phyloP scores from a whole-genome alignment of 2,329 filamentous ascomycete genomes.

The Conoideocrella luteorostrata region DNA sequence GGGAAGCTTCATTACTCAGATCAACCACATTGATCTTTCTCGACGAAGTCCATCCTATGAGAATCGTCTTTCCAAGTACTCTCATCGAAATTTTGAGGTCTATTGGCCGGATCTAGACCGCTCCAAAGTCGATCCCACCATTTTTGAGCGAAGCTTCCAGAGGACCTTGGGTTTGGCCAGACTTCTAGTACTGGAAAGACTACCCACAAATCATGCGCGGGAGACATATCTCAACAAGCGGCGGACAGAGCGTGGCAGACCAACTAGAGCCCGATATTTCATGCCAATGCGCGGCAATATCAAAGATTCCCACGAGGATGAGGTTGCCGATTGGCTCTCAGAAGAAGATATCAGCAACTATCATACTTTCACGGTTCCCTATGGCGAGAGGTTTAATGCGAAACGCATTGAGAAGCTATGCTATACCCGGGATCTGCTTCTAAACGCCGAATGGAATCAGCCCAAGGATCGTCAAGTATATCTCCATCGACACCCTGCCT shows the following conservation, averaged over 20 bases:
- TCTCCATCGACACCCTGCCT: constrained; percentile 77
- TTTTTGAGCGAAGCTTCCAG: constrained; percentile 75
- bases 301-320: constrained; percentile 71
- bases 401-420: constrained; percentile 75
- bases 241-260: constrained; percentile 65
- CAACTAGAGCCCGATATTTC: constrained; percentile 27
- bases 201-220: constrained; percentile 62
- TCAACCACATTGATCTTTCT: constrained; percentile 72
- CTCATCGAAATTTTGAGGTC: constrained; percentile 76
- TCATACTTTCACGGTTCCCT: constrained; percentile 68
- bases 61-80: constrained; percentile 80
- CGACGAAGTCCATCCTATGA: constrained; percentile 82
- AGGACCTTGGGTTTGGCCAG: constrained; percentile 72
- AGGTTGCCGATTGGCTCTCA: constrained; percentile 76
- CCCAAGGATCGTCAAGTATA: constrained; percentile 67
- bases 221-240: constrained; percentile 66
- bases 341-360: constrained; percentile 74
- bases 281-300: constrained; percentile 58
- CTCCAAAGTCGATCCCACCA: constrained; percentile 73
- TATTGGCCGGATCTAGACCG: constrained; percentile 72
- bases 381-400: constrained; percentile 54
- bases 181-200: constrained; percentile 70
- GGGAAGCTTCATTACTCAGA: constrained; percentile 73
- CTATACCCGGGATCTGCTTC: constrained; percentile 72
- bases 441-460: constrained; percentile 85